These are phyloP conservation scores for Onygenales sp. DNA, from an alignment of 2,329 filamentous ascomycete genomes.

Conservation along the genomic window DNA sequence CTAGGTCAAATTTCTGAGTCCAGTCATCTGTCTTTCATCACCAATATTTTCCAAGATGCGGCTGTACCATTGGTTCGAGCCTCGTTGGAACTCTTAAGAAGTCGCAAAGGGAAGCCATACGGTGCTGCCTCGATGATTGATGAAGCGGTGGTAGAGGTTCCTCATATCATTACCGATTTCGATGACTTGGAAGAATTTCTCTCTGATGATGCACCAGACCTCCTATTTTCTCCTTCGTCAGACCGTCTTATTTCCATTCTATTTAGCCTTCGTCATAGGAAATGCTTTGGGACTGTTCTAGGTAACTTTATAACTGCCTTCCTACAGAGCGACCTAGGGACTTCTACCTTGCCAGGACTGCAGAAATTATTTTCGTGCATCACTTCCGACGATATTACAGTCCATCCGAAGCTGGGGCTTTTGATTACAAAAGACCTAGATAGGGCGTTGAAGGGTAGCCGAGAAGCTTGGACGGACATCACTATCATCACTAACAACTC, in stretches of 20 bases:
- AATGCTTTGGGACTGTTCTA: constrained; percentile 31
- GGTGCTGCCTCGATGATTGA: constrained; percentile 53
- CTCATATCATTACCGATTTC: constrained; percentile 30
- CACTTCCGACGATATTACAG: constrained; percentile 26
- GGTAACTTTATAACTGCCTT: constrained; percentile 26
- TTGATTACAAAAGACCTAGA: constrained; percentile 27
- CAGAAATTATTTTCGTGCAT: constrained; percentile 29
- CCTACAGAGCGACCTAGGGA: constrained; percentile 21
- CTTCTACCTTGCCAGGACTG: constrained; percentile 25
- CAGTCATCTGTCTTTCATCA: constrained; percentile 17
- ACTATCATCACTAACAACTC: constrained; percentile 29
- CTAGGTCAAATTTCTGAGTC: constrained; percentile 18
- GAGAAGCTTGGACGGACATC: constrained; percentile 30
- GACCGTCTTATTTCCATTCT: constrained; percentile 58
- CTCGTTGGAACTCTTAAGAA: constrained; percentile 41
- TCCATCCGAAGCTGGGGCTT: constrained; percentile 23
- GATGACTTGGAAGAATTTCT: constrained; percentile 44
- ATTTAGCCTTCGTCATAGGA: constrained; percentile 42
- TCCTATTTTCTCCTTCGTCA: constrained; percentile 61
- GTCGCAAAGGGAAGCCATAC: constrained; percentile 56
- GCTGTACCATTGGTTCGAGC: constrained; percentile 34
- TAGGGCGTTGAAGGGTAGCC: constrained; percentile 26
- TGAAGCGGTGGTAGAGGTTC: constrained; percentile 39
- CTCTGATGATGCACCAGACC: constrained; percentile 43
- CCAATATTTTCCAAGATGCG: constrained; percentile 27